phyloP scores from a whole-genome alignment of 208 protist species.

The Trypanosoma grayi region DNA sequence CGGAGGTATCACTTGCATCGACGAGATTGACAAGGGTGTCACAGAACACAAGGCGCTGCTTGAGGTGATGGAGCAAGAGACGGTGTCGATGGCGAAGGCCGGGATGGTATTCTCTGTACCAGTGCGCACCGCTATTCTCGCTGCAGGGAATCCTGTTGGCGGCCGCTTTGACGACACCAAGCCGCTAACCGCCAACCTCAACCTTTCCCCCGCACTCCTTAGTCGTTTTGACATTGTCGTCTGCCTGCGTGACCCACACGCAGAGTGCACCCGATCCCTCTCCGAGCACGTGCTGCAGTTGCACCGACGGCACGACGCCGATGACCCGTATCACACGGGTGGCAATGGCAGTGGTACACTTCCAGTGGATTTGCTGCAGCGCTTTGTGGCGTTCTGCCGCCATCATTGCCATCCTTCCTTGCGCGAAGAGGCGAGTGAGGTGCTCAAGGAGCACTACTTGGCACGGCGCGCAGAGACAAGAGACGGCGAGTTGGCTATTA shows the following conservation, averaged over 20 bases:
- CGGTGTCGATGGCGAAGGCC: conserved; percentile 98
- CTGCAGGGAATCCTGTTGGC: conserved; percentile 97
- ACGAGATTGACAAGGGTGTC: conserved; percentile 99
- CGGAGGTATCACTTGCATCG: conserved; percentile 98
- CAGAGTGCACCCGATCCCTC: conserved; percentile 31
- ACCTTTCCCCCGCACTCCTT: conserved; percentile 93
- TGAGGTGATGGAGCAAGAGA: conserved; percentile 99
- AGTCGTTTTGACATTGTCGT: conserved; percentile 99
- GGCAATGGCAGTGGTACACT: conserved; percentile 25
- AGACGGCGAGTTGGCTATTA: conserved; percentile 74
- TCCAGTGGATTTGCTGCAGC: conserved; percentile 52
- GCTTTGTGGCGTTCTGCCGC: conserved; percentile 71
- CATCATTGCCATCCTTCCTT: conserved; percentile 68
- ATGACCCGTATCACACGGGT: neutral
- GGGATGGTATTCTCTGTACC: conserved; percentile 96
- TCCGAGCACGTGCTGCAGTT: conserved; percentile 95
- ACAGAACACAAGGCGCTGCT: conserved; percentile 97
- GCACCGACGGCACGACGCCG: conserved; percentile 33
- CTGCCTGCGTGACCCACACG: conserved; percentile 53
- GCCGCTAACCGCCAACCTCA: conserved; percentile 96
- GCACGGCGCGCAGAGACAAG: conserved; percentile 37
- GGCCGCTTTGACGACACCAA: conserved; percentile 92
- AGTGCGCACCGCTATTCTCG: conserved; percentile 96
- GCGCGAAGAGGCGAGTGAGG: conserved; percentile 44
- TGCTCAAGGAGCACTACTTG: conserved; percentile 72